These are phyloP conservation scores for Peribolospora baueri DNA, from an alignment of 768 basidiomycete species.

Conservation along the genomic window DNA sequence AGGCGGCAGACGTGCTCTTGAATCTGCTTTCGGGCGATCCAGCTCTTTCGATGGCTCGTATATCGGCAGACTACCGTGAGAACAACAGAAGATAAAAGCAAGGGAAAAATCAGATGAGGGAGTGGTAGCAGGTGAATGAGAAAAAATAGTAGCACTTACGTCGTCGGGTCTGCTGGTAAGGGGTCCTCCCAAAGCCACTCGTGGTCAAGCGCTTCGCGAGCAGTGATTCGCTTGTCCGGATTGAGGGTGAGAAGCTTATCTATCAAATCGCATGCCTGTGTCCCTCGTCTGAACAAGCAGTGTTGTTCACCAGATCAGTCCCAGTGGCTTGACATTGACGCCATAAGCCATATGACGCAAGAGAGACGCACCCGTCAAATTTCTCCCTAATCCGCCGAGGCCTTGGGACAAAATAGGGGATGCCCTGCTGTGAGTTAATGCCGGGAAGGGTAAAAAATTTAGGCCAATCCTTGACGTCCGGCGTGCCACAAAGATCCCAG, in stretches of 20 bases:
- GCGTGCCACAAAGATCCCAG: constrained; percentile 68
- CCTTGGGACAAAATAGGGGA: constrained; percentile 14
- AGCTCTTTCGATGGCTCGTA: too few relatives aligned
- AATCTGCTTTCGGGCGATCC: too few relatives aligned
- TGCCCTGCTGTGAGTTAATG: constrained; percentile 8
- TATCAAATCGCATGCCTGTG: constrained; percentile 31
- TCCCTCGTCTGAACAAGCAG: too few relatives aligned
- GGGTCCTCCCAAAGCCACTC: constrained; percentile 89
- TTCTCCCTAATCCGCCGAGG: neutral
- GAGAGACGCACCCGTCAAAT: constrained; percentile 1
- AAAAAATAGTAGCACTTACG: constrained; percentile 12
- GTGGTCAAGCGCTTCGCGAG: constrained; percentile 64
- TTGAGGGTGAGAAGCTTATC: constrained; percentile 63
- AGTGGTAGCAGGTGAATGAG: neutral
- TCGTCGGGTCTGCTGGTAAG: constrained; percentile 27
- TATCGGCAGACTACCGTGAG: too few relatives aligned
- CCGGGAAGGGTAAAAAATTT: too few relatives aligned
- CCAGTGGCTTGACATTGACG: too few relatives aligned
- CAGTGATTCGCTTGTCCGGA: constrained; percentile 60
- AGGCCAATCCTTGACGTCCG: constrained; percentile 17
- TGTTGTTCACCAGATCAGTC: too few relatives aligned
- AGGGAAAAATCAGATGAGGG: neutral
- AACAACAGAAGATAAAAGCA: neutral
- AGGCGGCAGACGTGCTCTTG: too few relatives aligned
- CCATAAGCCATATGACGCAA: neutral